Evolutionary conservation across 176 grass and related monocot species (phyloP).

Genomic region (Cenchrus americanus): DNA sequence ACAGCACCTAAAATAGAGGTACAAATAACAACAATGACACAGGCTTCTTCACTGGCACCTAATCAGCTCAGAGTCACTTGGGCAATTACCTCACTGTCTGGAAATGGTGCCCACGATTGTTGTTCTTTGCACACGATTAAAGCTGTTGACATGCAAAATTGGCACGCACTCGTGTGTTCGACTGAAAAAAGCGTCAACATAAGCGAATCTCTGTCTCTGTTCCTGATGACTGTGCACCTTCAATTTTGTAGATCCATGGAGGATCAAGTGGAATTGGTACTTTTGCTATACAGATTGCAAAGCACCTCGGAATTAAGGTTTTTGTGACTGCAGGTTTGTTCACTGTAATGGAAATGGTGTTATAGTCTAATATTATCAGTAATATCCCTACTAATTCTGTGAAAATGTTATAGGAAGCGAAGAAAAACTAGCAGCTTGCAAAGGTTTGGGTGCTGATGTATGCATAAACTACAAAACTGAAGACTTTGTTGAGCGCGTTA

Average conservation of each 20-base stretch:
- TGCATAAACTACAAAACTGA: slow-evolving; percentile 95
- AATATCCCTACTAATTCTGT: slow-evolving; percentile 2
- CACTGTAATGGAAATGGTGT: neutral
- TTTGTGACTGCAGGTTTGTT: slow-evolving; percentile 83
- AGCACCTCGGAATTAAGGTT: slow-evolving; percentile 76
- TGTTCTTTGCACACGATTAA: neutral
- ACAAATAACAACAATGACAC: neutral
- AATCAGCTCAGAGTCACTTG: neutral
- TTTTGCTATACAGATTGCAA: slow-evolving; percentile 81
- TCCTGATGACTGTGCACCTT: neutral
- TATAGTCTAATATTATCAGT: neutral
- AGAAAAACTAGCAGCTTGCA: slow-evolving; percentile 85
- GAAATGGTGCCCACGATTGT: neutral
- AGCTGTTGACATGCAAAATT: too few species aligned
- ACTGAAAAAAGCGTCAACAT: too few species aligned
- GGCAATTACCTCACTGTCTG: too few species aligned
- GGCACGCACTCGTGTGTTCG: too few species aligned
- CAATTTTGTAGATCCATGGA: slow-evolving; percentile 73
- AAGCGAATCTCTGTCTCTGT: neutral
- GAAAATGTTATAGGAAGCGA: slow-evolving; percentile 52
- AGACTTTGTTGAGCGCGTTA: slow-evolving; percentile 80
- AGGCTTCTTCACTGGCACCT: neutral
- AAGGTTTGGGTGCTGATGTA: slow-evolving; percentile 75
- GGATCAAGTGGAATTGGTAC: slow-evolving; percentile 97
- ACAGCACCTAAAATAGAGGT: neutral